Evolutionary conservation across 2,329 filamentous ascomycete genomes (phyloP).

Genomic region (Salinomyces thailandicus): DNA sequence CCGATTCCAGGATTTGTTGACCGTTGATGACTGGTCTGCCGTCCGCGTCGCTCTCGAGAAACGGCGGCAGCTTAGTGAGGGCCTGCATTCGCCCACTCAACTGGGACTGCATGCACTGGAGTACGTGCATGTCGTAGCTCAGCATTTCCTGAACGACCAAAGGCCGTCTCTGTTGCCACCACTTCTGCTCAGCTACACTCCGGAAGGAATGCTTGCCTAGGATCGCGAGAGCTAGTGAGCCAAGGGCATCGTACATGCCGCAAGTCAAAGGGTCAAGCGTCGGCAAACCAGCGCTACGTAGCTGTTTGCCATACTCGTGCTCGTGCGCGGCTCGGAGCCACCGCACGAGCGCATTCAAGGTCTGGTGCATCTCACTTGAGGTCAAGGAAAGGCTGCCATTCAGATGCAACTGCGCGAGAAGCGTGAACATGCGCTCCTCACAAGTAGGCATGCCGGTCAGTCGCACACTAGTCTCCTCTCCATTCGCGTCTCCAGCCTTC

Average conservation of each 20-base stretch:
- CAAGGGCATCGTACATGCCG: constrained; percentile 24
- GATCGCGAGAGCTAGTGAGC: constrained; percentile 19
- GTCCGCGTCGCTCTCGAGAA: constrained; percentile 60
- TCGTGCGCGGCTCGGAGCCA: constrained; percentile 23
- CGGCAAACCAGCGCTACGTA: constrained; percentile 19
- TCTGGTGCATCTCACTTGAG: constrained; percentile 9
- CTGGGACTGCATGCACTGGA: constrained; percentile 25
- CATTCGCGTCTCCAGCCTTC: background rate
- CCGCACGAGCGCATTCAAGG: constrained; percentile 11
- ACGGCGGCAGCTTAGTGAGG: constrained; percentile 26
- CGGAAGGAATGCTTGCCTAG: constrained; percentile 20
- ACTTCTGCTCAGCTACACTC: constrained; percentile 16
- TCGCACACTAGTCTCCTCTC: background rate
- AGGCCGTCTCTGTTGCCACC: constrained; percentile 20
- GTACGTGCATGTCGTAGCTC: constrained; percentile 24
- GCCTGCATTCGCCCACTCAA: constrained; percentile 20
- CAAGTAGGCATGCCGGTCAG: constrained; percentile 15
- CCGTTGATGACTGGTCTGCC: constrained; percentile 53
- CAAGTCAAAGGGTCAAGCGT: constrained; percentile 15
- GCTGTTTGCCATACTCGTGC: constrained; percentile 21
- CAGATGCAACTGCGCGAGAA: constrained; percentile 19
- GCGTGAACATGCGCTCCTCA: constrained; percentile 24
- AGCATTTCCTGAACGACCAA: constrained; percentile 21
- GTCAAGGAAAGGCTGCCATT: constrained; percentile 11
- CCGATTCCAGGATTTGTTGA: constrained; percentile 37